Conservation (phyloP, 192 early-diverging fungal species). For the Phycomyces nitens region DNA sequence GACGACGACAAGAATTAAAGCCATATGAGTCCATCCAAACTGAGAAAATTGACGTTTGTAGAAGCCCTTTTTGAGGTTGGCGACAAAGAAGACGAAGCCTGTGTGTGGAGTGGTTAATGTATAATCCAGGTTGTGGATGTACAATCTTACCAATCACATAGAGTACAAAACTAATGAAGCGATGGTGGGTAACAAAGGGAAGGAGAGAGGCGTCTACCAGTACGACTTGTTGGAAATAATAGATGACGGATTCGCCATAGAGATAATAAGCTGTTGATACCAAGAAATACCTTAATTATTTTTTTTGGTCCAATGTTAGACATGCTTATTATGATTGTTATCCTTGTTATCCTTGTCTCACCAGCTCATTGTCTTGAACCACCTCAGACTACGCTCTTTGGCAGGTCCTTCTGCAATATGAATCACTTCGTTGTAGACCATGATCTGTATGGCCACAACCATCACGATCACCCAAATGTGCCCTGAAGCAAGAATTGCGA, state of each 20-base stretch:
- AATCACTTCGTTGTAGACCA: slow-evolving; percentile 95
- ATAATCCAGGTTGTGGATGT: neutral
- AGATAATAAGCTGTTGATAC: slow-evolving; percentile 88
- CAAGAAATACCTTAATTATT: slow-evolving; percentile 81
- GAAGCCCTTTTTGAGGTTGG: slow-evolving; percentile 87
- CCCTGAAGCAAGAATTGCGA: slow-evolving; percentile 69
- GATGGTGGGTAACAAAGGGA: slow-evolving; percentile 87
- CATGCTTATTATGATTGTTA: neutral
- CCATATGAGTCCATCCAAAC: slow-evolving; percentile 98
- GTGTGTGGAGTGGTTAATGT: neutral
- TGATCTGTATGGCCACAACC: slow-evolving; percentile 76
- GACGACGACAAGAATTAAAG: slow-evolving; percentile 84
- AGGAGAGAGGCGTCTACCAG: slow-evolving; percentile 82
- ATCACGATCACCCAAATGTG: slow-evolving; percentile 83
- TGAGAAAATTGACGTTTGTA: slow-evolving; percentile 95
- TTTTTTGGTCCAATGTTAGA: neutral
- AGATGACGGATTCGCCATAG: slow-evolving; percentile 90
- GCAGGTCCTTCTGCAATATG: slow-evolving; percentile 78
- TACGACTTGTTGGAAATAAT: slow-evolving; percentile 80
- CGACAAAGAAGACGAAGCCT: slow-evolving; percentile 90
- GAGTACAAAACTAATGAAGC: slow-evolving; percentile 88
- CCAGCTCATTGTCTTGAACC: slow-evolving; percentile 92
- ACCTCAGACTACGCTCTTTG: slow-evolving; percentile 81
- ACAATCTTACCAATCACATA: slow-evolving; percentile 70
- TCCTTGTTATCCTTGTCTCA: slow-evolving; percentile 13